Evolutionary conservation across 805 yeast genomes (phyloP).

Genomic region (Komagataella kurtzmanii): DNA sequence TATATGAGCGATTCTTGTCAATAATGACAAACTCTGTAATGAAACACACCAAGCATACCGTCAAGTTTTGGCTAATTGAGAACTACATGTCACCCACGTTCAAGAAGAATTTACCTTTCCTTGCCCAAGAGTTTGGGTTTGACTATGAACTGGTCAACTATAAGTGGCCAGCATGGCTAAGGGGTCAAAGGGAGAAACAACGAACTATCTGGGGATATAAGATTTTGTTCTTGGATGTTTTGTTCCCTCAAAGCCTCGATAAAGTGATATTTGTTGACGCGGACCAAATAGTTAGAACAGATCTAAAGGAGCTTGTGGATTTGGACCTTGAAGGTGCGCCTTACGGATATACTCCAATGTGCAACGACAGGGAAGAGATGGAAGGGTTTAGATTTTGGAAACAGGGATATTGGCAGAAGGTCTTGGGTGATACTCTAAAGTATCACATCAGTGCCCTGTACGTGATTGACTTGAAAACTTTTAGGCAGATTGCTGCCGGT

Average conservation of each 20-base stretch:
- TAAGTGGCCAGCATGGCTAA: constrained; percentile 88
- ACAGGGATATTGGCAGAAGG: constrained; percentile 75
- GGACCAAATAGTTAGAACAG: constrained; percentile 70
- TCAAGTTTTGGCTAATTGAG: constrained; percentile 81
- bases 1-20: constrained; percentile 59
- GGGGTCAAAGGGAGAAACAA: constrained; percentile 65
- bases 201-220: constrained; percentile 84
- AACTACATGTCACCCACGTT: constrained; percentile 67
- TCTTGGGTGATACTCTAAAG: constrained; percentile 39
- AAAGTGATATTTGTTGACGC: constrained; percentile 80
- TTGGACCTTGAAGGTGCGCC: constrained; percentile 69
- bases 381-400: constrained; percentile 90
- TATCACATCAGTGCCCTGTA: constrained; percentile 81
- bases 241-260: constrained; percentile 68
- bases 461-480: constrained; percentile 60
- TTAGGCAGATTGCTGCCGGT: constrained; percentile 61
- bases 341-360: constrained; percentile 82
- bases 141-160: constrained; percentile 70
- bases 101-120: constrained; percentile 39
- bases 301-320: constrained; percentile 53
- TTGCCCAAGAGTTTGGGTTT: constrained; percentile 48
- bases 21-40: constrained; percentile 76
- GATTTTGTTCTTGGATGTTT: constrained; percentile 70
- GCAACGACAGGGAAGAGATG: constrained; percentile 66
- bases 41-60: constrained; percentile 46